Base-by-base conservation (phyloP, 2,329 filamentous ascomycete species). In the Penicillium verrucosum region DNA sequence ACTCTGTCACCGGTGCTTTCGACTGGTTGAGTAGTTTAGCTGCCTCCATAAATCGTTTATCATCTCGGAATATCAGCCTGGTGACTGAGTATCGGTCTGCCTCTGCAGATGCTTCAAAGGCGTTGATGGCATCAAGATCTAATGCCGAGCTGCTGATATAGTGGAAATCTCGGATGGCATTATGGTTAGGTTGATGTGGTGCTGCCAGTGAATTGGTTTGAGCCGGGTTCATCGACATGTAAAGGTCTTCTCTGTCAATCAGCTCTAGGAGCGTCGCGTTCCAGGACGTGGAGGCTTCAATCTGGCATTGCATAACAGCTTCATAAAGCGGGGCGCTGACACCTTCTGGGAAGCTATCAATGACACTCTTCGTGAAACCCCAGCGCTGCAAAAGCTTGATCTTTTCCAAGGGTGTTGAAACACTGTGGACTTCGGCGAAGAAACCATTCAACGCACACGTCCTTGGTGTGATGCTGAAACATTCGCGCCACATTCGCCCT, bases 11-110 rank as follows among this genome's bases (percentile, higher is more conserved):
- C 41, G 93, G 86, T 14, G 90, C 82, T 68, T 89, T 90, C 51
- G 89, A 86, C 29, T 94, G 94, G 55, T 94, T 92, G n/a, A 99
- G 80, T 54, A 99, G 80, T 51, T 83, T 85, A 53, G 88, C 86
- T 0, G 92, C 94, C 76, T 99, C 94, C 59, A 91, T 87, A 54
- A 96, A 87, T 36, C 94, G 87, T 58, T 92, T 86, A 68, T 99
- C 94, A 63, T 97, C 92, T 58, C 87, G 88, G 81, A 97, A 99
- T 29, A 99, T 87, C 9, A 94, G 80, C 50, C 87, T 86, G 30
- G 94, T 95, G 8, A 97, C 86, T 10, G 87, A 83, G 71, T 93
- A 87, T 29, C 92, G 85, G 68, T 96, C 90, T 32, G 88, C 88
- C 70, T 94, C 92, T 54, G 91, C 89, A 6, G 89, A 88, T 45